These are phyloP conservation scores for Akanthomyces uredinophilus DNA, from an alignment of 2,329 filamentous ascomycete genomes.

Conservation along the genomic window DNA sequence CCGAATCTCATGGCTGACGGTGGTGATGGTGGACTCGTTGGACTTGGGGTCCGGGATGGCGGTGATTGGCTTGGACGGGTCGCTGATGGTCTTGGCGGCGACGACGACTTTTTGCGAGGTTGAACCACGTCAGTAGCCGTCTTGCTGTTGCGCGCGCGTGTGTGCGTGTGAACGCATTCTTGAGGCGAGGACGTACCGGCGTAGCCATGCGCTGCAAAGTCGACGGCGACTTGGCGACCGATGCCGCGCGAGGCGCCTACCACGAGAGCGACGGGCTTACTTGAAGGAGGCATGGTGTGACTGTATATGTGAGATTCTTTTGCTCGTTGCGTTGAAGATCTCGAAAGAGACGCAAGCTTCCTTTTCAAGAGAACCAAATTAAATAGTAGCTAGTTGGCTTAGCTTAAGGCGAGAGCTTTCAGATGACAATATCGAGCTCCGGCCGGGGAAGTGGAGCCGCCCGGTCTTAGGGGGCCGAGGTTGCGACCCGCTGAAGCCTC, in stretches of 20 bases:
- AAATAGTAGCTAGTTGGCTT: no score
- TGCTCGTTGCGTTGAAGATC: neutral
- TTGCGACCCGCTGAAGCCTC: neutral
- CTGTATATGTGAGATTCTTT: no score
- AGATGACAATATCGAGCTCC: slow-evolving; percentile 11
- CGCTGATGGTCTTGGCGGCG: slow-evolving; percentile 68
- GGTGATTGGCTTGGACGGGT: slow-evolving; percentile 48
- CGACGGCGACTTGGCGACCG: slow-evolving; percentile 73
- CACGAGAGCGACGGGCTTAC: slow-evolving; percentile 60
- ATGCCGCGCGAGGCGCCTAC: slow-evolving; percentile 77
- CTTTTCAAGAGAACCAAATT: neutral
- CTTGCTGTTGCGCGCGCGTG: neutral
- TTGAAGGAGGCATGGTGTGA: slow-evolving; percentile 17
- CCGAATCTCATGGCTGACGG: slow-evolving; percentile 69
- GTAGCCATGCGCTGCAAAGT: slow-evolving; percentile 67
- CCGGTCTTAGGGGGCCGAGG: slow-evolving; percentile 6
- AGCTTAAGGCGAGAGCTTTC: neutral
- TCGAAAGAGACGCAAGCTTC: no score
- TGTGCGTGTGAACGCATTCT: no score
- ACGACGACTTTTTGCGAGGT: slow-evolving; percentile 56
- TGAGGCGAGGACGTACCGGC: slow-evolving; percentile 45
- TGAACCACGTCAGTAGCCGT: no score
- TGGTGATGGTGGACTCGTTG: slow-evolving; percentile 68
- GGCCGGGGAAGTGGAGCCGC: slow-evolving; percentile 12
- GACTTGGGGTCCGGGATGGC: slow-evolving; percentile 78